Base-by-base conservation (phyloP, 2,329 filamentous ascomycete species). In the Rugonectria rugulosa region DNA sequence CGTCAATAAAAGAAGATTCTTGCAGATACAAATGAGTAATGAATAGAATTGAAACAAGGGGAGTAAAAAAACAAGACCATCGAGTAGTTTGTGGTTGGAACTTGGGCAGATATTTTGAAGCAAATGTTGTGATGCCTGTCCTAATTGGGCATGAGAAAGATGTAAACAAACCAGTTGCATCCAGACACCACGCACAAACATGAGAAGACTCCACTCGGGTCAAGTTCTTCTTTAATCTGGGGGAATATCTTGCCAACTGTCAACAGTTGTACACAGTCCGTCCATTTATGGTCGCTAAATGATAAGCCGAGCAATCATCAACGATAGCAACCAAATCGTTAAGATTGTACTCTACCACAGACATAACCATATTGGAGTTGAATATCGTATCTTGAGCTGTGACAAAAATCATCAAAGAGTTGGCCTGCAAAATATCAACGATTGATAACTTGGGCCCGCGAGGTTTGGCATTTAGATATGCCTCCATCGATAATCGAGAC, bases 401-500 rank as follows among this genome's bases (percentile, higher is more conserved):
- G n/a, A n/a, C n/a, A n/a, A n/a, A n/a, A n/a, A n/a, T n/a, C n/a
- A n/a, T n/a, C n/a, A n/a, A n/a, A n/a, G n/a, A n/a, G n/a, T n/a
- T n/a, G n/a, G n/a, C n/a, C n/a, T n/a, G n/a, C n/a, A n/a, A n/a
- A n/a, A n/a, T n/a, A n/a, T n/a, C n/a, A n/a, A n/a, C n/a, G n/a
- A n/a, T n/a, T n/a, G n/a, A n/a, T n/a, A n/a, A n/a, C n/a, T n/a
- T n/a, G n/a, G n/a, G n/a, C n/a, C n/a, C n/a, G n/a, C n/a, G n/a
- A n/a, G n/a, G n/a, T n/a, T n/a, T n/a, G n/a, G n/a, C n/a, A 27
- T 11, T 60, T 24, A 56, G 11, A 27, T 17, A 12, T 32, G 42
- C 27, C 57, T 69, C 72, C 74, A 78, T 41, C 71, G 68, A 52
- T 75, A 77, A 51, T 80, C 77, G 34, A 79, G 67, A 2, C 77